Conservation (phyloP, 1,284 basidiomycete genomes). For the Ganoderma meredithae region DNA sequence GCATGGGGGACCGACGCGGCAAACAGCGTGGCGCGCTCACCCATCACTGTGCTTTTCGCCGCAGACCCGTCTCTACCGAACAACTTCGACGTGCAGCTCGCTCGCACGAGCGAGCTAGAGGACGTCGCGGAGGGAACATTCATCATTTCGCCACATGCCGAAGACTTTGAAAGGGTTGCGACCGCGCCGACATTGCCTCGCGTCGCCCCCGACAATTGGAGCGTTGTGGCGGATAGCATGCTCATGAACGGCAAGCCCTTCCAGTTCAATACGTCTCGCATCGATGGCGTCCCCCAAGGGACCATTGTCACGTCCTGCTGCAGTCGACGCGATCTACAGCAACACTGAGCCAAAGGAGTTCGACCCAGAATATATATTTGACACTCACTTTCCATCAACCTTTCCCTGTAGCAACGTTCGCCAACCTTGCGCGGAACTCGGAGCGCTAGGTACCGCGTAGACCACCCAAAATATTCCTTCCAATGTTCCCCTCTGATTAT, state of each 20-base stretch:
- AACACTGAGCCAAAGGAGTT: conserved; percentile 15
- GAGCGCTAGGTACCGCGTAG: conserved; percentile 63
- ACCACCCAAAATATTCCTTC: conserved; percentile 55
- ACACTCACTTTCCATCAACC: neutral
- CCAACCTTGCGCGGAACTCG: conserved; percentile 65
- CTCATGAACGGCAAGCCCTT: conserved; percentile 39
- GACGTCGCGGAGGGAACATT: conserved; percentile 39
- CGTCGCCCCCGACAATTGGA: conserved; percentile 54
- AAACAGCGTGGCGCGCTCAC: conserved; percentile 18
- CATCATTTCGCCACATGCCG: conserved; percentile 41
- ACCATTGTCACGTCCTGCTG: conserved; percentile 37
- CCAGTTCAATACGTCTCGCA: conserved; percentile 39
- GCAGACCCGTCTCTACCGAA: conserved; percentile 38
- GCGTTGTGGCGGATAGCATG: conserved; percentile 40
- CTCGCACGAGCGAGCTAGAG: conserved; percentile 36
- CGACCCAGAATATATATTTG: too few species aligned
- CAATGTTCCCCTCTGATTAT: conserved; percentile 64
- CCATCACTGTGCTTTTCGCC: conserved; percentile 40
- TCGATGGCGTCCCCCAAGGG: conserved; percentile 36
- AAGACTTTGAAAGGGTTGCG: conserved; percentile 34
- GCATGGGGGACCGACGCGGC: conserved; percentile 41
- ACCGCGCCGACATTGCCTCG: conserved; percentile 42
- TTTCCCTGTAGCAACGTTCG: conserved; percentile 50
- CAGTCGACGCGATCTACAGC: conserved; percentile 42
- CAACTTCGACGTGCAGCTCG: conserved; percentile 41